Evolutionary conservation across 2,329 filamentous ascomycete species (phyloP), one percentile per base, ranked within the genome.

Genomic region (Colletotrichum lupini): DNA sequence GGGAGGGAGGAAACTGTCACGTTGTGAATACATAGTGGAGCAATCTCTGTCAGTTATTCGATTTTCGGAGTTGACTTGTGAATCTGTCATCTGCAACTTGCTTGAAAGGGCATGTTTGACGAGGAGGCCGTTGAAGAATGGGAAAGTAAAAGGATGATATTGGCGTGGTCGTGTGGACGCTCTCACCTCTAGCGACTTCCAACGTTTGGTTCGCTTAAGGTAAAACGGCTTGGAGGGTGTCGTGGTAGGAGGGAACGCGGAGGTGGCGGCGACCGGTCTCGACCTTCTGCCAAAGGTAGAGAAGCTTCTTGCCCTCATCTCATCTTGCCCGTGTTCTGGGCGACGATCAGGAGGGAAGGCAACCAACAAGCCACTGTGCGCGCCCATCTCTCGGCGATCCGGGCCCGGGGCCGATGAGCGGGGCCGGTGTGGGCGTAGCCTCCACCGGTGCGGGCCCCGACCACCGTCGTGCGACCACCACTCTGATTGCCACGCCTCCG

Each of bases 1-100:
- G 28, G 30, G 35, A 64, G 32, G 46, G 71, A 73, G 71, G 46
- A 70, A 73, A 73, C 71, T 73, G 61, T 52, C 67, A 73, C 71
- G 60, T 32, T 73, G 49, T 9, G 69, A 42, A 56, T 52, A 30
- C 8, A n/a, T 42, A 11, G 28, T 26, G 19, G 26, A 26, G n/a
- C 56, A 42, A 57, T 14, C 32, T 24, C n/a, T 24, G 46, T 70
- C 67, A 65, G 60, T 59, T 65, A 56, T 30, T 56, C 52, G 32
- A 24, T n/a, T 57, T 65, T 35, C 35, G 22, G 52, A 60, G n/a
- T 26, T 24, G 37, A 26, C 6, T 14, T 24, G 57, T 22, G 30
- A 62, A 58, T 2, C 14, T 56, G 60, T 53, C 24, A 57, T 28
- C 61, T 59, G 55, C 60, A 70, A 12, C 56, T 49, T 60, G 49